These are phyloP conservation scores for Pelargonium myrrhifolium DNA, from an alignment of 441 rosid species.

Conservation along the genomic window DNA sequence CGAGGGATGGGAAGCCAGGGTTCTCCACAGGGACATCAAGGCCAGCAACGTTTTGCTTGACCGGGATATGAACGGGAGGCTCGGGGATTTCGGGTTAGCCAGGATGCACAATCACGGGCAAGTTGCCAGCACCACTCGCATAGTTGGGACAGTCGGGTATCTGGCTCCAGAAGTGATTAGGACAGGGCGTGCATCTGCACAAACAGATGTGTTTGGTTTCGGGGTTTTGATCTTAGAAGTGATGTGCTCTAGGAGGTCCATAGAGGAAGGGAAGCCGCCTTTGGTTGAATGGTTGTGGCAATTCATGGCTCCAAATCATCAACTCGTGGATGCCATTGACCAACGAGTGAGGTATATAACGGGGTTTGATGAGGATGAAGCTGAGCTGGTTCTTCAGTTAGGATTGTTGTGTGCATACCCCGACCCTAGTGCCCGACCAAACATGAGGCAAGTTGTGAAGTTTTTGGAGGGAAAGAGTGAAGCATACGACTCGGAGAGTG, in stretches of 20 bases:
- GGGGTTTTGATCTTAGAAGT: constrained; percentile 63
- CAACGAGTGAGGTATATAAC: constrained; percentile 26
- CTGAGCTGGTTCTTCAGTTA: constrained; percentile 44
- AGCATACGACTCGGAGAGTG: constrained; percentile 35
- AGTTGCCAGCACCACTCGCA: constrained; percentile 48
- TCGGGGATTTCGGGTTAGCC: constrained; percentile 70
- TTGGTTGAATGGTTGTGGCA: constrained; percentile 52
- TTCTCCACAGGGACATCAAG: constrained; percentile 65
- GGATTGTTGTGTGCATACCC: constrained; percentile 65
- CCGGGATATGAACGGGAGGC: constrained; percentile 56
- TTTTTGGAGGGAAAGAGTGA: constrained; percentile 51
- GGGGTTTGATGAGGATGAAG: constrained; percentile 27
- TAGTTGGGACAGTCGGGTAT: constrained; percentile 70
- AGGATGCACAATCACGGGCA: constrained; percentile 54
- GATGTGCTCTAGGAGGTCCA: constrained; percentile 67
- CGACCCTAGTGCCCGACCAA: constrained; percentile 47
- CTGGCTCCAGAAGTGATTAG: constrained; percentile 64
- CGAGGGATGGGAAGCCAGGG: constrained; percentile 75
- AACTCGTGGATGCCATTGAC: constrained; percentile 32
- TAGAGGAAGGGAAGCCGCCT: constrained; percentile 50
- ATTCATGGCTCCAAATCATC: constrained; percentile 37
- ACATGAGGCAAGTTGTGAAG: constrained; percentile 69
- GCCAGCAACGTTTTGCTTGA: constrained; percentile 78
- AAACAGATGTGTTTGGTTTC: constrained; percentile 58
- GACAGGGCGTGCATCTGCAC: constrained; percentile 52